phyloP scores from a whole-genome alignment of 129 eudicot genomes.

The Ambrosia artemisiifolia region DNA sequence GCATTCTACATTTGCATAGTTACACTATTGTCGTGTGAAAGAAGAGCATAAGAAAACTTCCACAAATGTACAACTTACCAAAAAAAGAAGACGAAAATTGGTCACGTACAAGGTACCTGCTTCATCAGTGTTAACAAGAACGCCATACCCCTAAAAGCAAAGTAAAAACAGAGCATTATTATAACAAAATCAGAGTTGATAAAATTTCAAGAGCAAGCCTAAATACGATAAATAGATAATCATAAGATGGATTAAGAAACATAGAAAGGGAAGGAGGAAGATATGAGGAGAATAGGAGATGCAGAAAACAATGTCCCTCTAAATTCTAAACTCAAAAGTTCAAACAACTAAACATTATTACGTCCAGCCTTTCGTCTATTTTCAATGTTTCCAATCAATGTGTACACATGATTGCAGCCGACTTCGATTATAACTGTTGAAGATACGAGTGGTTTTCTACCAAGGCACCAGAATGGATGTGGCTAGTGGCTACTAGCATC shows the following conservation, averaged over 20 bases:
- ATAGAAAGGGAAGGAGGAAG: background rate
- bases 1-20: background rate
- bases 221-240: background rate
- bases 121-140: constrained; percentile 94
- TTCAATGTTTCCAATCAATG: background rate
- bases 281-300: no score
- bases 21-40: constrained; percentile 11
- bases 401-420: background rate
- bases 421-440: background rate
- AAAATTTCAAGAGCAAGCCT: constrained; percentile 5
- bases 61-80: constrained; percentile 54
- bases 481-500: background rate
- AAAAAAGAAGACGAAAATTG: constrained; percentile 87
- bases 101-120: constrained; percentile 95
- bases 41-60: background rate
- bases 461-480: background rate
- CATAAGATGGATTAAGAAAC: background rate
- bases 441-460: background rate
- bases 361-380: background rate
- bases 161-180: constrained; percentile 4
- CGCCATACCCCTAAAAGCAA: constrained; percentile 74
- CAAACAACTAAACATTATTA: background rate
- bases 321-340: background rate
- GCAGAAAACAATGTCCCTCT: no score
- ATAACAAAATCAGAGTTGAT: constrained; percentile 1